Percentiles rank a stretch among this genome's conserved stretches.
Conservation (phyloP, 805 yeast species). For the Myxozyma vanderwaltii region DNA sequence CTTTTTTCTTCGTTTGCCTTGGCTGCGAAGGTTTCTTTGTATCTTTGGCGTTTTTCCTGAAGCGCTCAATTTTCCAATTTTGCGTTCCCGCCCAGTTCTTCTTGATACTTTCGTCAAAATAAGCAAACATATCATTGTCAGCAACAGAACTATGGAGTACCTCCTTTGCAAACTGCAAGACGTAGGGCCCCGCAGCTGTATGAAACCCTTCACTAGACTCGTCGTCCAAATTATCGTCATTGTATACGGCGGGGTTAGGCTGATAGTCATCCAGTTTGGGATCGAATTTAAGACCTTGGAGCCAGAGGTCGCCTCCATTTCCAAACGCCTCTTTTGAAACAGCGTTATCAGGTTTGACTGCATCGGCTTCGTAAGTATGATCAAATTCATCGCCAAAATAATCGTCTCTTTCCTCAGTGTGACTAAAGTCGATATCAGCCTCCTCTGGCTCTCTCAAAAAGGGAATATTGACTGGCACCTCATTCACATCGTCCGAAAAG, state of each 20-base stretch:
- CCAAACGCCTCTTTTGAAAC: conserved; percentile 25
- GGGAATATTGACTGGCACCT: conserved; percentile 26
- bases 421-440: conserved; percentile 34
- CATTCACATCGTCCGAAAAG: conserved; percentile 23
- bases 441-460: conserved; percentile 36
- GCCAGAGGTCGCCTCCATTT: conserved; percentile 33
- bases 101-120: conserved; percentile 72
- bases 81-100: conserved; percentile 85
- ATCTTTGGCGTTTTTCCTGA: conserved; percentile 44
- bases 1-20: conserved; percentile 39
- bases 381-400: background rate
- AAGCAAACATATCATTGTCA: conserved; percentile 57
- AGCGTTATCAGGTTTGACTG: background rate
- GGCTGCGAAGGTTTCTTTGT: conserved; percentile 16
- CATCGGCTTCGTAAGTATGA: background rate
- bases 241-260: conserved; percentile 10
- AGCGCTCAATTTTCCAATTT: conserved; percentile 79
- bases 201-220: conserved; percentile 32
- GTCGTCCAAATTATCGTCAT: background rate
- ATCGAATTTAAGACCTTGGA: conserved; percentile 13
- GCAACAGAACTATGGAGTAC: conserved; percentile 16
- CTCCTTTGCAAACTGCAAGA: conserved; percentile 19
- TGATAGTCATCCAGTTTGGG: conserved; percentile 2
- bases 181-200: conserved; percentile 33
- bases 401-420: conserved; percentile 33